phyloP scores from a whole-genome alignment of 2,329 filamentous ascomycete genomes.

The Ascochyta koolunga region DNA sequence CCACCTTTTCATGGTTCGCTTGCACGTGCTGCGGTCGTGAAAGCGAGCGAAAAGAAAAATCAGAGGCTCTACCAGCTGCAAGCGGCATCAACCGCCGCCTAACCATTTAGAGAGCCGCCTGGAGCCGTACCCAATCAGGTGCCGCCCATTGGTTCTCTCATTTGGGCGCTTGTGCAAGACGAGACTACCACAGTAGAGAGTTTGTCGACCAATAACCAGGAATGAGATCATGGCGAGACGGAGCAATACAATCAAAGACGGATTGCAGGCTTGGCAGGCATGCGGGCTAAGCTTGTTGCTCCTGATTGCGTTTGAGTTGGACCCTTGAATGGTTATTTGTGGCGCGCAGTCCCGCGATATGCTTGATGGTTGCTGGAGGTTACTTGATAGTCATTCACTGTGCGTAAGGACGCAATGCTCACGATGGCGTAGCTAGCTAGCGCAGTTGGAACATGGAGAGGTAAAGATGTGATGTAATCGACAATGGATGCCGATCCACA shows the following conservation, averaged over 20 bases:
- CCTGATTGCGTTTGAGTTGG: not conserved
- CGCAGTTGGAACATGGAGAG: not conserved
- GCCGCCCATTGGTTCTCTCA: constrained; percentile 1
- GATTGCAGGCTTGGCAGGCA: constrained; percentile 4
- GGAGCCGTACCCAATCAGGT: constrained; percentile 5
- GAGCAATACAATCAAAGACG: not conserved
- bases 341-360: not conserved
- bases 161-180: not conserved
- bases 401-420: not conserved
- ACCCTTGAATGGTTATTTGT: not conserved
- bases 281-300: constrained; percentile 10
- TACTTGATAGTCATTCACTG: not conserved
- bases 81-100: not conserved
- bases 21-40: not conserved
- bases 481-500: constrained; percentile 9
- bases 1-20: too few species aligned
- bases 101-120: not conserved
- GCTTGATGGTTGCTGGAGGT: not conserved
- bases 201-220: constrained; percentile 1
- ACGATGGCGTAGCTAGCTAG: not conserved
- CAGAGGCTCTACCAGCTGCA: not conserved
- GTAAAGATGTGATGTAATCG: constrained; percentile 12
- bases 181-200: not conserved
- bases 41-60: not conserved
- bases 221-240: constrained; percentile 6